Percentiles rank a stretch among this genome's conserved stretches.
Evolutionary conservation across 768 basidiomycete species (phyloP).

Genomic region (Collybiopsis confluens): DNA sequence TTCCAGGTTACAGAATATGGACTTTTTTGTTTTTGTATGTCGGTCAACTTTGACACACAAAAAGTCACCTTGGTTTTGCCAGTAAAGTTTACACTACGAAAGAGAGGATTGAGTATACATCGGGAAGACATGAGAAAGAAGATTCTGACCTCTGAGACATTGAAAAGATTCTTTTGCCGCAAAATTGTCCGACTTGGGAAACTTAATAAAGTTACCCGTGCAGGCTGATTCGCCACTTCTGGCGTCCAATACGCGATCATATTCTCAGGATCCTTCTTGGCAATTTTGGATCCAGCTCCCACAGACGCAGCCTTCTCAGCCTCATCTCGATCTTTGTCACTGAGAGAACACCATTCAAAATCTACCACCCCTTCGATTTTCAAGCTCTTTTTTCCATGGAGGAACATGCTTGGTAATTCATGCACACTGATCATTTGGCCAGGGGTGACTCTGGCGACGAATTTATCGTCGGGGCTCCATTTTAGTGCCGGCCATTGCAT

Average conservation of each 20-base stretch:
- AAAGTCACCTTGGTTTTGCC: slow-evolving; percentile 98
- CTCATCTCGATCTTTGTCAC: slow-evolving; percentile 84
- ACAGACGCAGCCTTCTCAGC: slow-evolving; percentile 45
- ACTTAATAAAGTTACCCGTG: slow-evolving; percentile 87
- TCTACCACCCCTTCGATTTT: slow-evolving; percentile 97
- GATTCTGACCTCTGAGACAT: slow-evolving; percentile 84
- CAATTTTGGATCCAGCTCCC: slow-evolving; percentile 36
- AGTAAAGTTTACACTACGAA: slow-evolving; percentile 88
- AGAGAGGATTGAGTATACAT: slow-evolving; percentile 2
- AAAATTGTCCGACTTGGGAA: slow-evolving; percentile 83
- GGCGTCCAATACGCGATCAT: slow-evolving; percentile 98
- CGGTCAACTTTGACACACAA: slow-evolving; percentile 99
- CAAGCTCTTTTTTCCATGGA: slow-evolving; percentile 93
- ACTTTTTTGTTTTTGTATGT: slow-evolving; percentile 98
- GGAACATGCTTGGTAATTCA: slow-evolving; percentile 89
- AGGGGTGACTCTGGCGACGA: slow-evolving; percentile 82
- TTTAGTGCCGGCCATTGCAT: slow-evolving; percentile 95
- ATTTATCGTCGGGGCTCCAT: slow-evolving; percentile 97
- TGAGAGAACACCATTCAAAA: slow-evolving; percentile 97
- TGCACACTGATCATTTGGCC: slow-evolving; percentile 95
- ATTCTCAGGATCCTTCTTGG: slow-evolving; percentile 77
- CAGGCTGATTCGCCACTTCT: slow-evolving; percentile 94
- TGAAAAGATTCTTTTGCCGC: slow-evolving; percentile 95
- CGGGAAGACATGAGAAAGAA: slow-evolving; percentile 2
- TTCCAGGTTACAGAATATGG: slow-evolving; percentile 96